Base-by-base conservation (phyloP, 306 rosid species). In the Biancaea sappan region DNA sequence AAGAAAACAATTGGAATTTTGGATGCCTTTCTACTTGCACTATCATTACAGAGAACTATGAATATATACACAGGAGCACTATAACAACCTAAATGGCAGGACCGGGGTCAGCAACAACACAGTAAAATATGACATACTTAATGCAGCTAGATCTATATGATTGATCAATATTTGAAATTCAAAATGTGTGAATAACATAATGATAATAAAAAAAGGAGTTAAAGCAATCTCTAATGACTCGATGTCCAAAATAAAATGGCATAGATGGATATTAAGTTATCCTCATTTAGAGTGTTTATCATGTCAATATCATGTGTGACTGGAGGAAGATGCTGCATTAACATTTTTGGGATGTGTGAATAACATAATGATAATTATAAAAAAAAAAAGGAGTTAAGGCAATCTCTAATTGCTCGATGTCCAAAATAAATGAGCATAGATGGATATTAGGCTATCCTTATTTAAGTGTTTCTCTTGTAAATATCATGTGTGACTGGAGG, bases 31-130 rank as follows among this genome's bases (percentile, higher is more conserved):
- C 44, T 24, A 38, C 44, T 9, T 52, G 29, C n/a, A 28, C 53
- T 31, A 37, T 37, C 63, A 41, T 21, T 66, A 66, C 48, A 10
- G 35, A 56, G 34, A 74, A 24, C 35, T 24, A 37, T 50, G 59
- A 14, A 58, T 75, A 34, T 24, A 38, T 26, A 26, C 38, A 54
- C 29, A 46, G 48, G 43, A 66, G 53, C 51, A 53, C 57, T 66
- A 13, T 66, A 54, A 41, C 51, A 54, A 53, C 37, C 34, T 66
- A 66, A 54, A 52, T 51, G 28, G n/a, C 22, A 19, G 80, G 58
- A 26, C 16, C 52, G 2, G 31, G 11, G 19, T 32, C 31, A 21
- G 14, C 43, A 12, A 40, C 57, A 38, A 38, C 6, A 25, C 40
- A 22, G 26, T 25, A 26, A 10, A 61, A 64, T 52, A 52, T 15